Base-by-base conservation (phyloP, 2,329 filamentous ascomycete genomes). In the Colletotrichum godetiae region DNA sequence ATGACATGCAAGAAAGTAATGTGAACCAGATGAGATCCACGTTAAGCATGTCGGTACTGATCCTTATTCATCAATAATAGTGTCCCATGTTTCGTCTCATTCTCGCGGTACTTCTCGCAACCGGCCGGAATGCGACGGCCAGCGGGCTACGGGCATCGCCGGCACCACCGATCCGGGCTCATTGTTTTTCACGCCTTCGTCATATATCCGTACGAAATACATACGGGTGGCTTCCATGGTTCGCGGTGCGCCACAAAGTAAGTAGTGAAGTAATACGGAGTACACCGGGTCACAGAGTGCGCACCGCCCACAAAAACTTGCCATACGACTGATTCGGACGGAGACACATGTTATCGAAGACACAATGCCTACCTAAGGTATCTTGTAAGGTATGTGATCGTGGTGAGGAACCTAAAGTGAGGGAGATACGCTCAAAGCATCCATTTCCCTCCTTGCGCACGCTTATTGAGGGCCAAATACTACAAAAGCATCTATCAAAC, bases 101-200 rank as follows among this genome's bases (percentile, higher is more conserved):
- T 27, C 22, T 27, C 57, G 15, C 37, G 19, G 37, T 42, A 19
- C 7, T 42, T 31, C 19, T 46, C 19, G 7, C 37, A 66, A 22
- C 55, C 61, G 53, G 52, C 11, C 31, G 22, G 33, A 65, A 24
- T 19, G 59, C 29, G 55, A 67, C 55, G 31, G 22, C 56, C 46
- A 22, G 22, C 12, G 62, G 61, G 19, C 46, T 15, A 19, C 19
- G 62, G 53, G 19, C 12, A 3, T 67, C 22, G 61, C 60, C 53
- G 37, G 53, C 61, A 53, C 53, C 57, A 31, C 49, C 67, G 58
- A 64, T 64, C 67, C 56, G 35, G 58, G 49, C 67, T 68, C 35
- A 52, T 58, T 56, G 49, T 35, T 57, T 29, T n/a, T 27, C 55
- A 42, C 33, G 55, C 57, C 31, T 29, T 33, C 31, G n/a, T n/a